Base-by-base conservation (phyloP, 257 asterid species). In the Hygrophila difformis region DNA sequence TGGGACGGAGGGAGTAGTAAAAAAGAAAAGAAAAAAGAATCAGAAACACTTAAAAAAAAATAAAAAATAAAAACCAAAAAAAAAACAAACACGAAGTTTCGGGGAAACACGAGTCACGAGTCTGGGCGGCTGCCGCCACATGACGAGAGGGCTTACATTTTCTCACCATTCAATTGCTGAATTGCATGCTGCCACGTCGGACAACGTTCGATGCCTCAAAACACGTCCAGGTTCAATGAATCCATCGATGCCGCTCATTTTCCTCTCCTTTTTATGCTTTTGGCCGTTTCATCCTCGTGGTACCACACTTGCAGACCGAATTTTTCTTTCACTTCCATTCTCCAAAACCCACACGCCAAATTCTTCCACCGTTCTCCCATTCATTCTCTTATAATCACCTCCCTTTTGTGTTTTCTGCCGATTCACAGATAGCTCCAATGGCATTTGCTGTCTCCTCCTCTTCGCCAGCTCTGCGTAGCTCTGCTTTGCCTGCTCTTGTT, bases 161-260 rank as follows among this genome's bases (percentile, higher is more conserved):
- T n/a, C n/a, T n/a, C n/a, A n/a, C n/a, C n/a, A n/a, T n/a, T n/a
- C n/a, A n/a, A n/a, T n/a, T n/a, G n/a, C n/a, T n/a, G n/a, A n/a
- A n/a, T n/a, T n/a, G n/a, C n/a, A 15, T 12, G 8, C 7, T 24
- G 70, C 70, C 79, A 71, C 66, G 60, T 71, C 55, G 44, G 39
- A 26, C 24, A 9, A 31, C 18, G 12, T 18, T 20, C 8, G n/a
- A 16, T 42, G 5, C 14, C 67, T 71, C 0, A 36, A 66, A 84
- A 49, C 47, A 57, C 77, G 88, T 80, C 93, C 73, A 84, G 65
- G 65, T 80, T 77, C 95, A 75, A 70, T 77, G 94, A 61, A 84
- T 64, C 84, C 71, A 24, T 44, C 6, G 59, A 56, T 9, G 16
- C 16, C 61, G 55, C 37, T 51, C 50, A 16, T 33, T 51, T 53